Conservation (phyloP, 2,329 filamentous ascomycete genomes). For the Nothophaeocryptopus gaeumannii region DNA sequence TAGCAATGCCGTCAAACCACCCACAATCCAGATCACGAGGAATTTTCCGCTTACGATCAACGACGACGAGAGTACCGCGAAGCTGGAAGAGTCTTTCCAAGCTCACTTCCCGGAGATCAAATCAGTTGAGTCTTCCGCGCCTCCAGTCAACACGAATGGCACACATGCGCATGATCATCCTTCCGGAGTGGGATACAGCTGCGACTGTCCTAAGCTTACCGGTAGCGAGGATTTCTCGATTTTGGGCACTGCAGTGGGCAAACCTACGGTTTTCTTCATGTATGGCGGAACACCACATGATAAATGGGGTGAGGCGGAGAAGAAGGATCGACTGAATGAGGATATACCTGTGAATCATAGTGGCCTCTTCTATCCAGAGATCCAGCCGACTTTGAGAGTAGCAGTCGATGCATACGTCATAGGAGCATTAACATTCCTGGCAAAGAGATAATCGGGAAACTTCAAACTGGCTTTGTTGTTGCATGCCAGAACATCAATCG, state of each 20-base stretch:
- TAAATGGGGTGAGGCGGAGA: conserved; percentile 50
- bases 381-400: conserved; percentile 56
- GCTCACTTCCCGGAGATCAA: conserved; percentile 43
- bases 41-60: conserved; percentile 54
- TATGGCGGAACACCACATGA: conserved; percentile 54
- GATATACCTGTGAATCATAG: conserved; percentile 60
- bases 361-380: conserved; percentile 57
- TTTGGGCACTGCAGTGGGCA: conserved; percentile 49
- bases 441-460: conserved; percentile 19
- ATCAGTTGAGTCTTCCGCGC: background rate
- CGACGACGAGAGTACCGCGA: conserved; percentile 44
- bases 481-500: too few species aligned
- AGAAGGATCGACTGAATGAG: conserved; percentile 44
- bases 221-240: conserved; percentile 60
- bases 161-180: background rate
- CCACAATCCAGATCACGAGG: conserved; percentile 42
- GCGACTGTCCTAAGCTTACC: conserved; percentile 42
- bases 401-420: conserved; percentile 44
- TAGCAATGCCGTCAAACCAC: conserved; percentile 43
- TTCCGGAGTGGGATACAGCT: conserved; percentile 31
- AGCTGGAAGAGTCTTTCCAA: conserved; percentile 45
- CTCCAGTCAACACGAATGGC: conserved; percentile 11
- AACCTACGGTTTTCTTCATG: conserved; percentile 56
- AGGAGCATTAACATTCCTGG: conserved; percentile 36
- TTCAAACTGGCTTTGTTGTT: too few species aligned